These are phyloP conservation scores for Didymella sp. DNA, from an alignment of 2,329 filamentous ascomycete genomes.

Conservation along the genomic window DNA sequence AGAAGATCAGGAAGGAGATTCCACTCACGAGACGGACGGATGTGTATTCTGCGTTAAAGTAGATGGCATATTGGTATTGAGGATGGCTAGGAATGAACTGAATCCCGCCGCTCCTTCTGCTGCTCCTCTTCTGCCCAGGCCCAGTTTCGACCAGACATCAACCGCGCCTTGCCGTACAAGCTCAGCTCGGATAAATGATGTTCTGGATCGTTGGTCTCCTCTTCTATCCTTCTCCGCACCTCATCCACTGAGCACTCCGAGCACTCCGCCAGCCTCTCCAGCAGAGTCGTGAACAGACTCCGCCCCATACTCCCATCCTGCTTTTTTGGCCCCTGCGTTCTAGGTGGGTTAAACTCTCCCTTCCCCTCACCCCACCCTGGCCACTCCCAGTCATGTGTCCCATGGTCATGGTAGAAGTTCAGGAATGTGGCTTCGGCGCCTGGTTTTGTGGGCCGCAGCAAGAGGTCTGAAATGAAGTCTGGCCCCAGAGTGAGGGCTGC, in stretches of 20 bases:
- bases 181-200: constrained; percentile 35
- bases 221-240: constrained; percentile 30
- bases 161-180: constrained; percentile 34
- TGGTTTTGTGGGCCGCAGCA: constrained; percentile 23
- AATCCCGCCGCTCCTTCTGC: constrained; percentile 14
- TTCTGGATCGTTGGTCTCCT: constrained; percentile 22
- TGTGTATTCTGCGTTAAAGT: constrained; percentile 47
- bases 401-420: constrained; percentile 40
- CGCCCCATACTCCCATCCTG: constrained; percentile 17
- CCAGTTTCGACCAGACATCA: constrained; percentile 35
- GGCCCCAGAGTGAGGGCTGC: constrained; percentile 35
- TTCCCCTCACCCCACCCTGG: constrained; percentile 24
- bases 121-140: constrained; percentile 13
- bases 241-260: constrained; percentile 28
- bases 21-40: constrained; percentile 63
- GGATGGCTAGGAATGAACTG: constrained; percentile 11
- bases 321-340: constrained; percentile 37
- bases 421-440: constrained; percentile 30
- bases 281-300: constrained; percentile 34
- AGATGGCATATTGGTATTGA: background rate
- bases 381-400: constrained; percentile 37
- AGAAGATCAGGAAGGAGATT: constrained; percentile 63
- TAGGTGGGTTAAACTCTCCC: constrained; percentile 36
- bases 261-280: constrained; percentile 37
- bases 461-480: constrained; percentile 33